Evolutionary conservation across 2,329 filamentous ascomycete genomes (phyloP).

Genomic region (Truncatella angustata): DNA sequence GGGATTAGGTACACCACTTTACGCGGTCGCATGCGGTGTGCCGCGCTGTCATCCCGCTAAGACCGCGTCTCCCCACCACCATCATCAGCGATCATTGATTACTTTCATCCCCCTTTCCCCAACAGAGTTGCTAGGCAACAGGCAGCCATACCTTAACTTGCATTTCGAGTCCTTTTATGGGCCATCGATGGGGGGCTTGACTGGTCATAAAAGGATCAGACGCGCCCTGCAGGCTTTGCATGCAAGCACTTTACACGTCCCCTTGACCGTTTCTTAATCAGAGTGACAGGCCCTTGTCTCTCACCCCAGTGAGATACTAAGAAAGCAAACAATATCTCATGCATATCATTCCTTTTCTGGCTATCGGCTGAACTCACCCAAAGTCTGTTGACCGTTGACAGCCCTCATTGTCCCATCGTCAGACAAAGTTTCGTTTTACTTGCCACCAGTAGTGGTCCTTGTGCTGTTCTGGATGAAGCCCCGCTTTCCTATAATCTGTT

Average conservation of each 20-base stretch:
- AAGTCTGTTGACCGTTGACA: neutral
- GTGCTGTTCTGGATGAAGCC: conserved; percentile 18
- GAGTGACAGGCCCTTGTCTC: conserved; percentile 6
- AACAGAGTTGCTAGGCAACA: conserved; percentile 34
- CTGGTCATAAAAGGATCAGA: conserved; percentile 18
- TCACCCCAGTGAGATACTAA: neutral
- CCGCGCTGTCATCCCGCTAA: conserved; percentile 32
- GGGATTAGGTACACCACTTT: conserved; percentile 31
- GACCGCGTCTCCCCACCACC: conserved; percentile 23
- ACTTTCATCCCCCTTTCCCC: conserved; percentile 19
- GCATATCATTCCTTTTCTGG: conserved; percentile 8
- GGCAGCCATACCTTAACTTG: conserved; percentile 24
- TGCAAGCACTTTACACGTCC: conserved; percentile 33
- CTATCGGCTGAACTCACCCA: neutral
- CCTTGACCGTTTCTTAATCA: conserved; percentile 12
- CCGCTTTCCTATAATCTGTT: conserved; percentile 23
- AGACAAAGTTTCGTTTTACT: conserved; percentile 16
- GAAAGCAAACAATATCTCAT: conserved; percentile 10
- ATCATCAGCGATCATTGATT: conserved; percentile 20
- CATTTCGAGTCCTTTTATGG: conserved; percentile 14
- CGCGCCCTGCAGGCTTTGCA: conserved; percentile 23
- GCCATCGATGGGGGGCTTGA: conserved; percentile 13
- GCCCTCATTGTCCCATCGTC: conserved; percentile 23
- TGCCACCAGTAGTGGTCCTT: conserved; percentile 10
- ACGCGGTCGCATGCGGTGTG: conserved; percentile 38